These are phyloP conservation scores for Colletotrichum sp. DNA, from an alignment of 2,329 filamentous ascomycete genomes.

Conservation along the genomic window DNA sequence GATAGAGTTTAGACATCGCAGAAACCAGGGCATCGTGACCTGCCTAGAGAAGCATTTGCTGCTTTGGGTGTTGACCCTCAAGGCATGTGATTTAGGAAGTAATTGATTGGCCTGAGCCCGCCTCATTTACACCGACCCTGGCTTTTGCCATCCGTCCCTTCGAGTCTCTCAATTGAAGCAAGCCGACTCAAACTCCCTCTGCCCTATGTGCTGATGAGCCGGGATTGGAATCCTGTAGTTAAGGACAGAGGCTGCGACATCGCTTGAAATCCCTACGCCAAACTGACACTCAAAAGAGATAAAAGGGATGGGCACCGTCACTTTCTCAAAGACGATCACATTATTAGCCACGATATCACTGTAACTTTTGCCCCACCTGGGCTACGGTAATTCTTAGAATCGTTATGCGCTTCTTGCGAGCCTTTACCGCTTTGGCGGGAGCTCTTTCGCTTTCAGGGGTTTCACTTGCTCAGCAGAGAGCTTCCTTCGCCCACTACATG, in stretches of 20 bases:
- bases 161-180: background rate
- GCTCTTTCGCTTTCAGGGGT: fast-evolving
- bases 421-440: background rate
- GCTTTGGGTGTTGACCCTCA: fast-evolving
- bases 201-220: background rate
- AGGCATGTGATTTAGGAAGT: fast-evolving
- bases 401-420: background rate
- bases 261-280: background rate
- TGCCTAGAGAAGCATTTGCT: background rate
- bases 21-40: background rate
- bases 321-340: background rate
- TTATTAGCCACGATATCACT: background rate
- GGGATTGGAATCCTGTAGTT: background rate
- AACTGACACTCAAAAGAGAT: background rate
- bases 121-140: background rate
- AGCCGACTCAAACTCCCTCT: background rate
- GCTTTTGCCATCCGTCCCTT: background rate
- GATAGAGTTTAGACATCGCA: background rate
- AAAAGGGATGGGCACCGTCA: background rate
- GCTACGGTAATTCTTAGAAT: fast-evolving
- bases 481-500: background rate
- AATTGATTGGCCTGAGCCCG: background rate
- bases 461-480: background rate
- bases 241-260: background rate
- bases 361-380: fast-evolving